Percentiles rank a stretch among this genome's conserved stretches.
Evolutionary conservation across 768 basidiomycete genomes (phyloP).

Genomic region (Tricholoma sp.): DNA sequence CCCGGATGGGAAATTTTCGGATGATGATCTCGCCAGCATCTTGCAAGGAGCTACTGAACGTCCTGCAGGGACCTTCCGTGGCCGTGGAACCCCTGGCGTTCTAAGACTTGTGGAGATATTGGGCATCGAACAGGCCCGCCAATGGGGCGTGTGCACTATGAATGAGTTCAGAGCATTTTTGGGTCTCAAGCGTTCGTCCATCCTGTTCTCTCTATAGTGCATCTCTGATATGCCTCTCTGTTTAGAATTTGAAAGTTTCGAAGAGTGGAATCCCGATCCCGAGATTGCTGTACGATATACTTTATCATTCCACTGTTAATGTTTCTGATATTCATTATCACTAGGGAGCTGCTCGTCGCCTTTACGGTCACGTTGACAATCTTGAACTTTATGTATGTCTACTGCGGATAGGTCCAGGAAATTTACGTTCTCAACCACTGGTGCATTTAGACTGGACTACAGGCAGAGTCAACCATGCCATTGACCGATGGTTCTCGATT

Average conservation of each 20-base stretch:
- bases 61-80: neutral
- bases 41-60: neutral
- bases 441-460: conserved; percentile 15
- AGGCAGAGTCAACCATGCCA: conserved; percentile 24
- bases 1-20: neutral
- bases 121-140: conserved; percentile 1
- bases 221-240: neutral
- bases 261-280: conserved; percentile 45
- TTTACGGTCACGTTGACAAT: conserved; percentile 26
- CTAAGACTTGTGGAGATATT: conserved; percentile 1
- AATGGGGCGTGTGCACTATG: conserved; percentile 4
- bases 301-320: neutral
- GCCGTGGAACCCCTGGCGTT: neutral
- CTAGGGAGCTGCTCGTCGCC: conserved; percentile 17
- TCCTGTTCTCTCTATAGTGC: neutral
- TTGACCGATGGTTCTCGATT: conserved; percentile 18
- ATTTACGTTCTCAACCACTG: neutral
- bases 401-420: neutral
- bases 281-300: conserved; percentile 30
- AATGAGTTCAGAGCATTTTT: conserved; percentile 6
- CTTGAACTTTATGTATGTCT: conserved; percentile 24
- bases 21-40: neutral
- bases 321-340: neutral
- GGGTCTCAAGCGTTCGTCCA: neutral
- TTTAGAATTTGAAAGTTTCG: conserved; percentile 36